Evolutionary conservation across 495 filamentous ascomycete species (phyloP).

Genomic region (Extremus antarcticus): DNA sequence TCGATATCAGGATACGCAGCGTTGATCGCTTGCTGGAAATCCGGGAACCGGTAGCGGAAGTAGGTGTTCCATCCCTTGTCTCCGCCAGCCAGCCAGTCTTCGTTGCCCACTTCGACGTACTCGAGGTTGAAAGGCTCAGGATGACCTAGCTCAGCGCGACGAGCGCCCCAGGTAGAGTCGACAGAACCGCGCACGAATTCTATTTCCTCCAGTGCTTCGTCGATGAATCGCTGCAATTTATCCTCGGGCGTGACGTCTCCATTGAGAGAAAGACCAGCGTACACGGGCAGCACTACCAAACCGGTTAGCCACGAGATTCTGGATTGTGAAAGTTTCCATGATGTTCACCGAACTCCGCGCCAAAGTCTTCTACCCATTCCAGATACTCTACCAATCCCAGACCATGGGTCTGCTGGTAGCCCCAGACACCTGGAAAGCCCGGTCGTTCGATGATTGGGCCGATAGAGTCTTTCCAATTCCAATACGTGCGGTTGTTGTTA

Average conservation of each 20-base stretch:
- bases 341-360: constrained; percentile 19
- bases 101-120: constrained; percentile 57
- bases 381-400: constrained; percentile 28
- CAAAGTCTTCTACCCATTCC: constrained; percentile 25
- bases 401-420: constrained; percentile 28
- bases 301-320: neutral
- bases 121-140: constrained; percentile 46
- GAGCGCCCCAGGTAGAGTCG: constrained; percentile 43
- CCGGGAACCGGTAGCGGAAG: constrained; percentile 42
- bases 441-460: constrained; percentile 25
- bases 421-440: constrained; percentile 24
- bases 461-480: constrained; percentile 29
- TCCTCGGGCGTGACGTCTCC: constrained; percentile 26
- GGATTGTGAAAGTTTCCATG: too few relatives aligned
- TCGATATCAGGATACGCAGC: constrained; percentile 47
- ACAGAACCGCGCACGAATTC: constrained; percentile 50
- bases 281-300: constrained; percentile 21
- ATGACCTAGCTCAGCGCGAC: constrained; percentile 46
- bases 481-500: constrained; percentile 14
- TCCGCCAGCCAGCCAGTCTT: constrained; percentile 45
- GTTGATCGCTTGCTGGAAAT: constrained; percentile 45
- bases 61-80: constrained; percentile 28
- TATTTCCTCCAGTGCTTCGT: constrained; percentile 56
- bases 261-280: constrained; percentile 23
- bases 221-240: constrained; percentile 31